Conservation (phyloP, 345 rosid species). For the Excoecaria agallocha region DNA sequence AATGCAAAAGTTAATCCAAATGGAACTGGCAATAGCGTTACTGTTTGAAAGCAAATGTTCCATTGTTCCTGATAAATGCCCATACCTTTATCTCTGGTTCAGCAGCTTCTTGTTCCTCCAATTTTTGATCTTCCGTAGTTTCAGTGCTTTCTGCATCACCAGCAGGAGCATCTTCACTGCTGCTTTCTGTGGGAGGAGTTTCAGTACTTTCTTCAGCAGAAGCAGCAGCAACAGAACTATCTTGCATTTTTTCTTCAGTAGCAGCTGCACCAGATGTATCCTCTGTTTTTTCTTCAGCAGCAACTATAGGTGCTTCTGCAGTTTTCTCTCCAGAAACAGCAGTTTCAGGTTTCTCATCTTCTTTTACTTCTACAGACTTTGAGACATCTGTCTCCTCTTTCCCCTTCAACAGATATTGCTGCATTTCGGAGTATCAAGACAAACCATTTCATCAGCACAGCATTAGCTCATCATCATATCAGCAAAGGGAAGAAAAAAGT, state of each 20-base stretch:
- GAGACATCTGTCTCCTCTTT: conserved; percentile 50
- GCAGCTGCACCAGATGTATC: conserved; percentile 43
- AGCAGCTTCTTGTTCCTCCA: conserved; percentile 44
- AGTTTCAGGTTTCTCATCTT: conserved; percentile 40
- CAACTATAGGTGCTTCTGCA: background rate
- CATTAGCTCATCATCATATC: conserved; percentile 11
- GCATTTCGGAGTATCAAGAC: conserved; percentile 23
- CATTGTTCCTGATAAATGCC: background rate
- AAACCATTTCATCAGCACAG: conserved; percentile 1
- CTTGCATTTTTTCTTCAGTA: conserved; percentile 34
- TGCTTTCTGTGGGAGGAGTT: conserved; percentile 9
- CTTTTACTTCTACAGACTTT: conserved; percentile 55
- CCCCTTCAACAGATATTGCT: conserved; percentile 73
- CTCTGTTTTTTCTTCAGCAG: conserved; percentile 38
- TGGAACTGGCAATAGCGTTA: background rate
- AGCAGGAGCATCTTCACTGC: conserved; percentile 16
- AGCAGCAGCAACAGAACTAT: conserved; percentile 33
- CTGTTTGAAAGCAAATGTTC: background rate
- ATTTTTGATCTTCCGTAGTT: conserved; percentile 34
- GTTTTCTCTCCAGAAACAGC: conserved; percentile 38
- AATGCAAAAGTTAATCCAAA: conserved; percentile 11
- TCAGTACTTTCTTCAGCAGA: conserved; percentile 39
- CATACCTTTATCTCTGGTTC: conserved; percentile 78
- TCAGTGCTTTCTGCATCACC: conserved; percentile 25
- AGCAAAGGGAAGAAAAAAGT: background rate